phyloP scores from a whole-genome alignment of 371 early-diverging fungal genomes.

The Apophysomyces ossiformis region DNA sequence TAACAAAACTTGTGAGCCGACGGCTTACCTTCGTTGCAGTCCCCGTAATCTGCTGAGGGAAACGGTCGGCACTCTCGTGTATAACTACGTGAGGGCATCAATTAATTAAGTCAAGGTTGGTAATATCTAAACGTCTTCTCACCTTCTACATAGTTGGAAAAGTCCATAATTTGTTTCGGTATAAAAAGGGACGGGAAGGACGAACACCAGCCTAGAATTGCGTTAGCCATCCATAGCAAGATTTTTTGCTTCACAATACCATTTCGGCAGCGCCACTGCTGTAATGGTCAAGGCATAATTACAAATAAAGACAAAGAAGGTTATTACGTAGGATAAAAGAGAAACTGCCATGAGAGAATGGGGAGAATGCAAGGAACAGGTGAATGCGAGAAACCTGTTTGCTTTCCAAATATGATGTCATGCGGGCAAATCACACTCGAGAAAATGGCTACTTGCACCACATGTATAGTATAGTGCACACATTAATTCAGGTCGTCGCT shows the following conservation, averaged over 20 bases:
- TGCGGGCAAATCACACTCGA: no score
- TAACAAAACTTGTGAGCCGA: background rate
- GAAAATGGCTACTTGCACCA: no score
- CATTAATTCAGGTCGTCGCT: no score
- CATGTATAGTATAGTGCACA: no score
- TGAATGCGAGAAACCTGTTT: background rate
- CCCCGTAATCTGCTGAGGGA: constrained; percentile 48
- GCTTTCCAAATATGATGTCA: no score
- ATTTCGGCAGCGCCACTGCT: constrained; percentile 46
- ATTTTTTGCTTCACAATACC: constrained; percentile 26
- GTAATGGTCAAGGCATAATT: constrained; percentile 44
- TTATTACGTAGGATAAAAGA: constrained; percentile 48
- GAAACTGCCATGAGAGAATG: constrained; percentile 42
- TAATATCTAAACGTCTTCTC: background rate
- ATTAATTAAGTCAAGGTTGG: background rate
- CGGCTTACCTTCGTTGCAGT: constrained; percentile 49
- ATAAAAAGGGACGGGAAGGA: constrained; percentile 49
- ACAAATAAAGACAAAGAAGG: constrained; percentile 45
- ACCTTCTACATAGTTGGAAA: constrained; percentile 50
- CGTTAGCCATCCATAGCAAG: background rate
- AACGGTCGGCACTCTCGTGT: constrained; percentile 50
- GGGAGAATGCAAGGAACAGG: background rate
- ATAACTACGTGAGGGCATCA: constrained; percentile 20
- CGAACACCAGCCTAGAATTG: constrained; percentile 41
- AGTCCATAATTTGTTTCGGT: constrained; percentile 55